Base-by-base conservation (phyloP, 2,329 filamentous ascomycete species). In the Stagonosporopsis rhizophila region DNA sequence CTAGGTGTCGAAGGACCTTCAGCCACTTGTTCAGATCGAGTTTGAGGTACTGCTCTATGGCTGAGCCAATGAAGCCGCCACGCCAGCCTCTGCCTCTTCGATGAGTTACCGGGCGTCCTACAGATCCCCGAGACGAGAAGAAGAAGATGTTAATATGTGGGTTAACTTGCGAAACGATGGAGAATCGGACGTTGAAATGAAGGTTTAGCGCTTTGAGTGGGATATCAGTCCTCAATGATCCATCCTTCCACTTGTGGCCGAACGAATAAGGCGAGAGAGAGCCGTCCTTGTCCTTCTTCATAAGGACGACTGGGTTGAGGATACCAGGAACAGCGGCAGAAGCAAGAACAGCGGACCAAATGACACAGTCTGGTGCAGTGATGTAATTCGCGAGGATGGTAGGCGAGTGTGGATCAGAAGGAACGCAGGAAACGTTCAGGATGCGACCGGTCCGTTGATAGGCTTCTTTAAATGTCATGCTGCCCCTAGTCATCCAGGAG, bases 161-260 rank as follows among this genome's bases (percentile, higher is more conserved):
- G 75, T 99, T 99, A 44, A 97, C 94, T 78, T 88, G 85, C 7
- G 83, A 87, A 47, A 89, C 95, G 62, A 99, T 93, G 62, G 91
- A 94, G 76, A 98, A 99, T 74, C 96, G 97, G 75, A 98, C 95
- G 75, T 98, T 98, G 81, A 99, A 99, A 72, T 98, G 92, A 1
- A 96, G 83, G 74, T 99, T 98, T 47, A 99, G 83, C 1, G 93
- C 90, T 76, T 94, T 95, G 70, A 99, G 86, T 0, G 95, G 95
- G 25, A 99, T 97, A 70, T 99, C 95, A 1, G 95, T 99, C 34
- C 95, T 86, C 51, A 99, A 79, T 65, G 90, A 95, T 49, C 95
- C 95, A 74, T 99, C 95, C 77, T 99, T 99, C 95, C 95, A 99
- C 78, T 98, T 98, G 81, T 98, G 93, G 0, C 95, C 95, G 72